phyloP scores from a whole-genome alignment of 768 basidiomycete species.

The Cystofilobasidium capitatum region DNA sequence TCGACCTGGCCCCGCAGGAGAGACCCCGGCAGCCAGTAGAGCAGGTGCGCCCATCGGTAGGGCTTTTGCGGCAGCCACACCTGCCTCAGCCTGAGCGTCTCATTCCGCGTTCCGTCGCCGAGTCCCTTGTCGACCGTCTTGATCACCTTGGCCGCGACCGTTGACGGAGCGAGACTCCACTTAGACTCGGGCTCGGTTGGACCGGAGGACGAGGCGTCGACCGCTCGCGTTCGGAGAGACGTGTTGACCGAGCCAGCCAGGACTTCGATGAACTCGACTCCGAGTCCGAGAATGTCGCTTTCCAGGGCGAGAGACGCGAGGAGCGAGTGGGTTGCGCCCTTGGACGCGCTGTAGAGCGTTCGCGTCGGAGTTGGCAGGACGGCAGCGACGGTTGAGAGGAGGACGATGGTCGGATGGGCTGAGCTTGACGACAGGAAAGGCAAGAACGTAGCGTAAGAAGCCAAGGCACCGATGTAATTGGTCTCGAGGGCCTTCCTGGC shows the following conservation, averaged over 20 bases:
- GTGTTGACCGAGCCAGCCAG: constrained; percentile 58
- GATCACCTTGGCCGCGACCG: constrained; percentile 55
- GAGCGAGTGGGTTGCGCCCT: constrained; percentile 65
- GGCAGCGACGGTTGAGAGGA: constrained; percentile 68
- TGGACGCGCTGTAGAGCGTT: constrained; percentile 71
- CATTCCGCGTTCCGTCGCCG: constrained; percentile 35
- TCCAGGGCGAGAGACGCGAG: constrained; percentile 73
- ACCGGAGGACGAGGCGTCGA: constrained; percentile 38
- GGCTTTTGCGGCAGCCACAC: constrained; percentile 50
- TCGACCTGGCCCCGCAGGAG: constrained; percentile 51
- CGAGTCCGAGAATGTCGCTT: constrained; percentile 46
- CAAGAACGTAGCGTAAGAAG: constrained; percentile 39
- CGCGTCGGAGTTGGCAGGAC: constrained; percentile 78
- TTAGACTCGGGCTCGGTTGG: neutral
- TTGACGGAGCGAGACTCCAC: constrained; percentile 46
- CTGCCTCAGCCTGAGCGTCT: neutral
- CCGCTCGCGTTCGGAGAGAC: constrained; percentile 50
- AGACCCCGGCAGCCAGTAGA: constrained; percentile 50
- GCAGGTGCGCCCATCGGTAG: constrained; percentile 46
- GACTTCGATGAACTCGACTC: constrained; percentile 53
- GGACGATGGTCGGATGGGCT: constrained; percentile 58
- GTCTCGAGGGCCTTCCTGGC: constrained; percentile 36
- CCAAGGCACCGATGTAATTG: constrained; percentile 22
- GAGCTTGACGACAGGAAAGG: constrained; percentile 63
- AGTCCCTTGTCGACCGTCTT: constrained; percentile 52